Conservation (phyloP, 2,329 filamentous ascomycete species). For the Fusarium sp. region DNA sequence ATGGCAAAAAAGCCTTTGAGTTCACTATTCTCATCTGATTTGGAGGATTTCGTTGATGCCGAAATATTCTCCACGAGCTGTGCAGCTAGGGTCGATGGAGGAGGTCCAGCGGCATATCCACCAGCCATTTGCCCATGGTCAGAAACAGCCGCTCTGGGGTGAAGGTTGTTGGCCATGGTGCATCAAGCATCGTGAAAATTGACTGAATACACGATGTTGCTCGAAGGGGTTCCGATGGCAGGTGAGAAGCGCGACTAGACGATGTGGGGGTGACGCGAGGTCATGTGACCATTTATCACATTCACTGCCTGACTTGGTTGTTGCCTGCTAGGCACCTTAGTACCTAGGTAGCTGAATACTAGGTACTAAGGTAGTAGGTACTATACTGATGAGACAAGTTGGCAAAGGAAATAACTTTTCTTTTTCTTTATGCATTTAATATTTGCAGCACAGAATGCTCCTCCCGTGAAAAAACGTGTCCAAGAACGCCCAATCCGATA, state of each 20-base stretch:
- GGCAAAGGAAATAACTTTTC: neutral
- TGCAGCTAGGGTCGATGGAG: conserved; percentile 86
- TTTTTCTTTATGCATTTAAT: neutral
- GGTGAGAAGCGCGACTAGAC: conserved; percentile 32
- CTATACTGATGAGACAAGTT: neutral
- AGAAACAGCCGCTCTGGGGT: conserved; percentile 31
- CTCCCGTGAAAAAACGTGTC: neutral
- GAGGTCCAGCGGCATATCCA: conserved; percentile 50
- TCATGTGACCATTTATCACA: conserved; percentile 33
- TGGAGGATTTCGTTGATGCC: conserved; percentile 69
- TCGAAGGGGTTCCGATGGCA: neutral
- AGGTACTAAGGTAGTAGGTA: neutral
- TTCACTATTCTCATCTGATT: conserved; percentile 75
- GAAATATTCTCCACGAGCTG: conserved; percentile 87
- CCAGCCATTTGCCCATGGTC: conserved; percentile 34
- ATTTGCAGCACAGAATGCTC: neutral
- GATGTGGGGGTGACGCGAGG: conserved; percentile 34
- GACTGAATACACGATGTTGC: conserved; percentile 8
- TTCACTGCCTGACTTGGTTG: neutral
- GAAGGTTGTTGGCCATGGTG: conserved; percentile 46
- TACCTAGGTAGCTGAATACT: no score
- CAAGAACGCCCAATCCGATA: neutral
- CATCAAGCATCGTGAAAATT: conserved; percentile 41
- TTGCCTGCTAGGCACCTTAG: neutral
- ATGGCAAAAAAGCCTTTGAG: conserved; percentile 75